Base-by-base conservation (phyloP, 768 basidiomycete species). In the Rhodosporidiobolus sp. region DNA sequence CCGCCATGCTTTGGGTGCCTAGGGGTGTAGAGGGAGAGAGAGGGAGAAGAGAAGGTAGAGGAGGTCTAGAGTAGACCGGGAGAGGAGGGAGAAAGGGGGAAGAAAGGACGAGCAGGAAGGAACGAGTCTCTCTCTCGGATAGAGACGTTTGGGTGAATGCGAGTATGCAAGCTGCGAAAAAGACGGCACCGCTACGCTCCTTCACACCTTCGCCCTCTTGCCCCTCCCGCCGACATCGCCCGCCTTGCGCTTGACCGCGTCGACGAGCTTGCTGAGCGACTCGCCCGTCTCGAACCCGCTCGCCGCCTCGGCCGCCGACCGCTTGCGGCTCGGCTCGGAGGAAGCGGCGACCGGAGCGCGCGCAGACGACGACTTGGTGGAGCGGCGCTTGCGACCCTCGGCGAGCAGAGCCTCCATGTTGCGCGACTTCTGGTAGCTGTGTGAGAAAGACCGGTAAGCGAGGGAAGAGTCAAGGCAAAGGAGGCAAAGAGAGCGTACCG, bases 381-480 rank as follows among this genome's bases (percentile, higher is more conserved):
- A 54, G 35, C 87, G 87, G 19, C 87, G 85, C 78, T 85, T 88
- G 26, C 88, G 84, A n/a, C 94, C 87, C 77, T 94, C 93, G n/a
- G 88, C 85, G 49, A 98, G 83, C 19, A 99, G 84, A 4, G 88
- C 87, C 16, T 86, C 79, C 95, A 98, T 99, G 61, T 88, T 87
- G 81, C 90, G 91, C 1, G 95, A 94, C 84, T 90, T 93, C 80
- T 90, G 92, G 84, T 90, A 98, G 67, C 94, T 97, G 63, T 69
- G 38, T 73, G 30, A 50, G 35, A 38, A 17, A 22, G 28, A 50
- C 46, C 11, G 28, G 28, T n/a, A 20, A 32, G 45, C 50, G 9
- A 26, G n/a, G 30, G 17, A 26, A 20, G 22, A 28, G 46, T 73
- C 56, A 43, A 17, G 61, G 49, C 45, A 26, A 24, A 55, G 48